Percentiles rank a stretch among this genome's conserved stretches.
phyloP scores from a whole-genome alignment of 140 eudicot species.

The Flaveria floridana region DNA sequence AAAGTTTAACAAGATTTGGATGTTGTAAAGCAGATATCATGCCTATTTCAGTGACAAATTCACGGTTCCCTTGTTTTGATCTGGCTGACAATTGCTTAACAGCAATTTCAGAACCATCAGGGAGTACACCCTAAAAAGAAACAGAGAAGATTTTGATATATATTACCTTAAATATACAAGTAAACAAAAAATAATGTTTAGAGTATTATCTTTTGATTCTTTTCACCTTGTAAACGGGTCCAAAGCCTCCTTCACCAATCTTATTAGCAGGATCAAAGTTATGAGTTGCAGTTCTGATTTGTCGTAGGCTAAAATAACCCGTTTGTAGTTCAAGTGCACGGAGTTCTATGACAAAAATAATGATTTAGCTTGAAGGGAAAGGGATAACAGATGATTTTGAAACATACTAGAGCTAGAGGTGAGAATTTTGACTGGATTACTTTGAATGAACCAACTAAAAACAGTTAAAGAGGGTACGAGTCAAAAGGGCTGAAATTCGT shows the following conservation, averaged over 20 bases:
- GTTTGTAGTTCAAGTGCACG: slow-evolving; percentile 71
- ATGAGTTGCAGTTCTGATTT: slow-evolving; percentile 69
- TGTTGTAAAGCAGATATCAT: slow-evolving; percentile 95
- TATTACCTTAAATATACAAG: not conserved
- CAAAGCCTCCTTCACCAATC: slow-evolving; percentile 99
- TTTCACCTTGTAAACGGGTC: slow-evolving; percentile 79
- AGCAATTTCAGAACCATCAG: slow-evolving; percentile 76
- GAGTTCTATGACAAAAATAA: slow-evolving; percentile 50
- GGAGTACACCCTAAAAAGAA: slow-evolving; percentile 58
- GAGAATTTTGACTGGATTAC: not conserved
- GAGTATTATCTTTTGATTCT: not conserved
- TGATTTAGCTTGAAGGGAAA: not conserved
- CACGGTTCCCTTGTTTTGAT: slow-evolving; percentile 93
- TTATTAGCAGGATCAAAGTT: slow-evolving; percentile 68
- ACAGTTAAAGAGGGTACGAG: not conserved
- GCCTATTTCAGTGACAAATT: slow-evolving; percentile 90
- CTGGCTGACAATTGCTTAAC: slow-evolving; percentile 87
- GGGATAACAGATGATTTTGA: not conserved
- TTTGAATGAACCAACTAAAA: not conserved
- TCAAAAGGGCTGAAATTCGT: not conserved
- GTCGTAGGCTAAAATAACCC: slow-evolving; percentile 62
- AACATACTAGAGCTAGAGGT: not conserved
- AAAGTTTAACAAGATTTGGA: slow-evolving; percentile 69
- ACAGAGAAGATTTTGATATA: not conserved
- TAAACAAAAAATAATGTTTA: not conserved